Evolutionary conservation across 306 rosid species (phyloP).

Genomic region (Phaseolus lunatus): DNA sequence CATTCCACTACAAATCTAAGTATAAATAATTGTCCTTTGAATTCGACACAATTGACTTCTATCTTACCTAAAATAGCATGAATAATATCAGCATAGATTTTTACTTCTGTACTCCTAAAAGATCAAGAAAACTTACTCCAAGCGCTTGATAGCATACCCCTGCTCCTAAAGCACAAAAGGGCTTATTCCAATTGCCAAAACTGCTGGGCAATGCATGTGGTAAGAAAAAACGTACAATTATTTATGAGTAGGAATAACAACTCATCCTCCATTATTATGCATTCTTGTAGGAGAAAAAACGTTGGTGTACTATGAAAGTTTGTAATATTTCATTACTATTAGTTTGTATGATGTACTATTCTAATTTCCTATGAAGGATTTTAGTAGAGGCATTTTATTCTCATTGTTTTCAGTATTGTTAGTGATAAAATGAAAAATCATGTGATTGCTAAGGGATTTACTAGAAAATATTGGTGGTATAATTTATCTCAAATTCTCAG

Average conservation of each 20-base stretch:
- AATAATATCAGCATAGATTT: conserved; percentile 18
- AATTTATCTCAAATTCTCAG: background rate
- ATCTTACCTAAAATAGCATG: background rate
- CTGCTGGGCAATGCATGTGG: conserved; percentile 4
- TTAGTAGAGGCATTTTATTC: background rate
- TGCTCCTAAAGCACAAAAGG: background rate
- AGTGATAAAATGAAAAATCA: conserved; percentile 22
- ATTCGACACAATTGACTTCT: conserved; percentile 1
- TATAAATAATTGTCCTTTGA: background rate
- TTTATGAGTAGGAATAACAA: background rate
- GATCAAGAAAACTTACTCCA: conserved; percentile 33
- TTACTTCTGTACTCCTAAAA: conserved; percentile 13
- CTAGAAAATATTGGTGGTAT: conserved; percentile 20
- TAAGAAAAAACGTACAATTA: background rate
- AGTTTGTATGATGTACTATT: background rate
- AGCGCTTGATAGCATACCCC: background rate
- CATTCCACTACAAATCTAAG: conserved; percentile 31
- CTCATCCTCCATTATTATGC: background rate
- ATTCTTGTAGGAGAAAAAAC: background rate
- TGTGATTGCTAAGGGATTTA: background rate
- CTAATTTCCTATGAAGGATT: background rate
- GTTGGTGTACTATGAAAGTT: background rate
- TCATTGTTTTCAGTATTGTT: background rate
- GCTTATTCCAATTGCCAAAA: conserved; percentile 2
- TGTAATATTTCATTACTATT: background rate